These are phyloP conservation scores for Calonectria ilicicola DNA, from an alignment of 2,329 filamentous ascomycete species.

Conservation along the genomic window DNA sequence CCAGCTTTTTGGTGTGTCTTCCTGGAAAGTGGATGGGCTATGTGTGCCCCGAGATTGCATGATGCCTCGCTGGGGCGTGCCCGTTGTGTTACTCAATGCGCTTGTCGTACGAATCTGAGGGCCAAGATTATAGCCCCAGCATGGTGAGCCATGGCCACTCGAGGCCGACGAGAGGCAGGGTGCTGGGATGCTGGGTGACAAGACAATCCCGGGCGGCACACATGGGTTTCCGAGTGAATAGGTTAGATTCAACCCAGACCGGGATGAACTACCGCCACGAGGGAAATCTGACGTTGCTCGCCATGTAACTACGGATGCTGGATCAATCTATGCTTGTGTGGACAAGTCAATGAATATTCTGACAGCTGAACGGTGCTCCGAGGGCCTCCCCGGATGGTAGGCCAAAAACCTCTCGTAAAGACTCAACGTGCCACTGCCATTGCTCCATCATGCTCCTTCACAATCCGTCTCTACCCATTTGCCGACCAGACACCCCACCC, in stretches of 20 bases:
- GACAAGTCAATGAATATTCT: background rate
- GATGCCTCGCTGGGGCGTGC: background rate
- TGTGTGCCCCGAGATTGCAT: conserved; percentile 10
- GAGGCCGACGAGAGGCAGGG: background rate
- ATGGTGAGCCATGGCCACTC: background rate
- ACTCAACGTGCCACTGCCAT: background rate
- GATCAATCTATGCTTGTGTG: background rate
- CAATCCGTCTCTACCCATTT: background rate
- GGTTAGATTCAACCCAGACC: background rate
- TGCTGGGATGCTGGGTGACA: background rate
- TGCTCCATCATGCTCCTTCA: background rate
- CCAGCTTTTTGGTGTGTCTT: background rate
- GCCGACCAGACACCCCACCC: background rate
- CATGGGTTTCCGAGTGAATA: conserved; percentile 1
- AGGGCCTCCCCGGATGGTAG: background rate
- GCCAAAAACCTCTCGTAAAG: background rate
- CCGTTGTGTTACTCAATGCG: conserved; percentile 2
- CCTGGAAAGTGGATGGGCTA: background rate
- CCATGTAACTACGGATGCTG: background rate
- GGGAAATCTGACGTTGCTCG: background rate
- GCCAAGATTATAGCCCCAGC: conserved; percentile 4
- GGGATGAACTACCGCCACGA: background rate
- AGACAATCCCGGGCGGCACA: background rate
- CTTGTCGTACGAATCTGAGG: conserved; percentile 3
- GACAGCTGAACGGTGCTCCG: background rate